Evolutionary conservation across 805 yeast species (phyloP), one percentile per base, ranked within the genome.

Genomic region (Yamadazyma kitorensis): DNA sequence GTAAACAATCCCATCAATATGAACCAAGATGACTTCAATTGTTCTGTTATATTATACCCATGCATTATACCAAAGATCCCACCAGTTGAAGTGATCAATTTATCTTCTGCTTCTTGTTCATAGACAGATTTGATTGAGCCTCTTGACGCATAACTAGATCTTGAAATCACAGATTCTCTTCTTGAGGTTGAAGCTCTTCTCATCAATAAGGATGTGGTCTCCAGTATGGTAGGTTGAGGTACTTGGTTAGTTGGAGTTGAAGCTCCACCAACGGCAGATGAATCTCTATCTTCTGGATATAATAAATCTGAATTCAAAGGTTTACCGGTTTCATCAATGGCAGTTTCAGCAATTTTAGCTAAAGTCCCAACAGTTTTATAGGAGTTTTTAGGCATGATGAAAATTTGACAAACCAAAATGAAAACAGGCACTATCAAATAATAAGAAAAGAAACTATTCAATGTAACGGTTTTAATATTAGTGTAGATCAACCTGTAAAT

Each of bases 61-160:
- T 91, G 96, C 56, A 89, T 60, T 10, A 81, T 74, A 11, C 96
- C 96, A 59, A 83, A 86, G 6, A 84, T 69, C 2, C 87, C 82
- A 16, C 84, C 84, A 0, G 83, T 61, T 33, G 72, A 69, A 15
- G 62, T 56, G 27, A 68, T 61, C 34, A 81, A 52, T 43, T 70
- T 71, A 10, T 64, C 61, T 43, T 82, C 88, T 7, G 84, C 83
- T 36, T 74, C 74, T 42, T 74, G 80, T 54, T 82, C 88, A 47
- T 74, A 74, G 1, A 78, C 74, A 0, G 89, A 80, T 47, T 79
- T 80, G 24, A 59, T 32, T 1, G 79, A 72, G n/a, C 36, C 44
- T 24, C 57, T 54, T 3, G 64, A 58, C 3, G 41, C 39, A 13
- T 30, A 34, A 23, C 32, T 24, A n/a, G 43, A 36, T 41, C 75